phyloP scores from a whole-genome alignment of 768 basidiomycete genomes.

The Trametes cinnabarina region DNA sequence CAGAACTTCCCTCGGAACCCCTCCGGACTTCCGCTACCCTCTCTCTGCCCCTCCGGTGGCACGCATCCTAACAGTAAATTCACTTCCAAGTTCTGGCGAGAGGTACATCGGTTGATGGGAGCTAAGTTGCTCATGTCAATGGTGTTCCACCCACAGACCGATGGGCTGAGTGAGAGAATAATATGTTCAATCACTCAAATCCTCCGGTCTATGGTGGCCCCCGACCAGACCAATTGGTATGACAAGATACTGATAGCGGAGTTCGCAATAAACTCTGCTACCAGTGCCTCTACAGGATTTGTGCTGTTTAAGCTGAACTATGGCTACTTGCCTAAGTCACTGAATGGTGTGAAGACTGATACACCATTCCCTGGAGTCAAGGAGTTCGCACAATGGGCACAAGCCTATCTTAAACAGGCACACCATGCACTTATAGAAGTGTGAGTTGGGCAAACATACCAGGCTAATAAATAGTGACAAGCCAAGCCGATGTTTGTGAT shows the following conservation, averaged over 20 bases:
- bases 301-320: conserved; percentile 33
- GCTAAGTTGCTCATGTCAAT: too few relatives aligned
- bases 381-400: conserved; percentile 26
- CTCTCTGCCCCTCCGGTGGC: too few relatives aligned
- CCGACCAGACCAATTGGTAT: conserved; percentile 32
- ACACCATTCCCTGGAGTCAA: conserved; percentile 21
- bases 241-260: conserved; percentile 33
- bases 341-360: neutral
- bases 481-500: conserved; percentile 17
- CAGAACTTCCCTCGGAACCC: too few relatives aligned
- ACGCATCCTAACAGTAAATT: too few relatives aligned
- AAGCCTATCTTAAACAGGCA: conserved; percentile 27
- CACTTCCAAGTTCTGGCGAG: too few relatives aligned
- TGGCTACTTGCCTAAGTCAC: conserved; percentile 18
- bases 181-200: too few relatives aligned
- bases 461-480: conserved; percentile 28
- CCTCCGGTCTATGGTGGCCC: neutral
- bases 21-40: too few relatives aligned
- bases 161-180: too few relatives aligned
- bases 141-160: too few relatives aligned
- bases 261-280: conserved; percentile 38
- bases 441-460: conserved; percentile 28
- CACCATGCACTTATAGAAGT: conserved; percentile 40
- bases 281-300: conserved; percentile 33
- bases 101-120: too few relatives aligned